Conservation (phyloP, 2,329 filamentous ascomycete genomes). For the Talaromyces amestolkiae region DNA sequence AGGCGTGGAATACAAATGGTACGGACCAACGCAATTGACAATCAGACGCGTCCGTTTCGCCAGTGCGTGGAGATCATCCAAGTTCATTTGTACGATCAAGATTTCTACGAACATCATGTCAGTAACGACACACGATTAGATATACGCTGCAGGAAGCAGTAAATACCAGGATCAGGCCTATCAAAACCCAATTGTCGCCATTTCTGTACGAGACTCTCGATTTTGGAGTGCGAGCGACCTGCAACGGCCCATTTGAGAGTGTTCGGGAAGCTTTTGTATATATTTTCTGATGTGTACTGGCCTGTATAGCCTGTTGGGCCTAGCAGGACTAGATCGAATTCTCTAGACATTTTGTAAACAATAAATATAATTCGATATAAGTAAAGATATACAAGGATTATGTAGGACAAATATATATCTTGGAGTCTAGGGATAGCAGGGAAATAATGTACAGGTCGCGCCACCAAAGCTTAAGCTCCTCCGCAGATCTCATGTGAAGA, state of each 20-base stretch:
- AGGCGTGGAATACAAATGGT: constrained; percentile 61
- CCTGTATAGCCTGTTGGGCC: constrained; percentile 82
- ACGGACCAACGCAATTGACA: constrained; percentile 63
- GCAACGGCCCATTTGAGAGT: constrained; percentile 85
- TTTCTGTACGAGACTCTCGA: constrained; percentile 66
- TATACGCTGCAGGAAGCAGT: neutral
- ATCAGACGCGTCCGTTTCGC: constrained; percentile 57
- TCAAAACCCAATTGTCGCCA: constrained; percentile 67
- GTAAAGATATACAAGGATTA: no score
- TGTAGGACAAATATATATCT: neutral
- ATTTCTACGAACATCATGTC: constrained; percentile 33
- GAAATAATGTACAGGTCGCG: neutral
- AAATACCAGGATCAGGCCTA: constrained; percentile 65
- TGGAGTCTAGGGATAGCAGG: neutral
- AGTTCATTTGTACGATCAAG: constrained; percentile 48
- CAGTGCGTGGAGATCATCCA: constrained; percentile 51
- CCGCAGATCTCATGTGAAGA: neutral
- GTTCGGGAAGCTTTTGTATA: constrained; percentile 67
- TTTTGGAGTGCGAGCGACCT: constrained; percentile 74
- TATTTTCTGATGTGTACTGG: constrained; percentile 70
- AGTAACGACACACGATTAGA: neutral
- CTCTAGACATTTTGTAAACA: constrained; percentile 30
- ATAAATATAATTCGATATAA: neutral
- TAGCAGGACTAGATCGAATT: constrained; percentile 65
- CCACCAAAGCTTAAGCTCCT: neutral